phyloP scores from a whole-genome alignment of 352 stramenopile species.

The Phytophthora rubi region DNA sequence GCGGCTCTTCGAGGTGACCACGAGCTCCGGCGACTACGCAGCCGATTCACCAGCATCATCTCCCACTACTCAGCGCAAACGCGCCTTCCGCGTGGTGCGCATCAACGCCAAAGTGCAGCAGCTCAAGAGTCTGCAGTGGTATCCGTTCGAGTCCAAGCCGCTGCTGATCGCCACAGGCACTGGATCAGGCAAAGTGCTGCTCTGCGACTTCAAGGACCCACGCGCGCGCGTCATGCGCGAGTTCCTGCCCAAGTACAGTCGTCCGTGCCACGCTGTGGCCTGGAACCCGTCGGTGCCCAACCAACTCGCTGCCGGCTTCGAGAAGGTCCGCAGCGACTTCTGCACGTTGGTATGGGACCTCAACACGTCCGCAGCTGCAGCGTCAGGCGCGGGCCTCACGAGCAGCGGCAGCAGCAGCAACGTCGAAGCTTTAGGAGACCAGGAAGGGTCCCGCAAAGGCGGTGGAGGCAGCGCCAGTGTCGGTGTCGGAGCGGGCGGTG shows the following conservation, averaged over 20 bases:
- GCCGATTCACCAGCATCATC: neutral
- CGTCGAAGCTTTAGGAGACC: constrained; percentile 39
- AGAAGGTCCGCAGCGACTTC: constrained; percentile 88
- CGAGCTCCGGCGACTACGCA: constrained; percentile 16
- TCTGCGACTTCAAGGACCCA: constrained; percentile 84
- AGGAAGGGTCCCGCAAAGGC: constrained; percentile 39
- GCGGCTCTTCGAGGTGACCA: constrained; percentile 80
- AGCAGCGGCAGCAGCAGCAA: constrained; percentile 32
- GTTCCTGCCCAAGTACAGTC: constrained; percentile 83
- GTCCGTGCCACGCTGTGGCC: constrained; percentile 82
- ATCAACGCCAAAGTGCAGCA: constrained; percentile 80
- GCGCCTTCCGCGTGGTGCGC: constrained; percentile 81
- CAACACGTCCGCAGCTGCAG: constrained; percentile 44
- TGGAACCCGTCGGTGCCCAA: constrained; percentile 82
- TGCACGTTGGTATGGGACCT: constrained; percentile 89
- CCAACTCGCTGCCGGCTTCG: constrained; percentile 83
- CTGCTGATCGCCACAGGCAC: constrained; percentile 80
- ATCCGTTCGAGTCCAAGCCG: constrained; percentile 76
- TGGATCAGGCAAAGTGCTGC: constrained; percentile 77
- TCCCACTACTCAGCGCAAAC: constrained; percentile 81
- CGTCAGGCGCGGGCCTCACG: constrained; percentile 16
- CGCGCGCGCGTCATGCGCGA: constrained; percentile 70
- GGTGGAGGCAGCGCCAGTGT: constrained; percentile 26
- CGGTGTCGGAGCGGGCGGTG: constrained; percentile 27
- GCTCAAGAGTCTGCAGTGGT: constrained; percentile 87